Percentiles rank a stretch among this genome's conserved stretches.
phyloP scores from a whole-genome alignment of 306 rosid genomes.

The Fragaria nilgerrensis region DNA sequence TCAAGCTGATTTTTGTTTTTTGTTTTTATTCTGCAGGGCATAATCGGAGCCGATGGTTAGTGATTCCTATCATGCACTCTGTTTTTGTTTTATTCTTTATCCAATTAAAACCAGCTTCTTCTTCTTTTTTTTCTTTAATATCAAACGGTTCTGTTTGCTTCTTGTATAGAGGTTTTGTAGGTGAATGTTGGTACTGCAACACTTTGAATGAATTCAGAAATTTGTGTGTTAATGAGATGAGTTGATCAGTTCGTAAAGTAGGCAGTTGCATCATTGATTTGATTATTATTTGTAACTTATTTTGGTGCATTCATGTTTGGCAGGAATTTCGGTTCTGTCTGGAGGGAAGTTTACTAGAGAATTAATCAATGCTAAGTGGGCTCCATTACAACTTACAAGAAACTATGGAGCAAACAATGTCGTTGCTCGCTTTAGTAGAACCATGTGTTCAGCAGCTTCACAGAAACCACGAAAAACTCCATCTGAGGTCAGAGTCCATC shows the following conservation, averaged over 20 bases:
- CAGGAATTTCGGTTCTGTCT: conserved; percentile 35
- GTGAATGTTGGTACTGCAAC: neutral
- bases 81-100: neutral
- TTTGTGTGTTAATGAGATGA: neutral
- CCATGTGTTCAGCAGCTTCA: conserved; percentile 60
- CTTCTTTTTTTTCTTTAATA: neutral
- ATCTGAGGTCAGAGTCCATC: conserved; percentile 38
- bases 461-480: conserved; percentile 30
- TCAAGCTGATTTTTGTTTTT: conserved; percentile 14
- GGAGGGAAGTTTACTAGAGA: conserved; percentile 27
- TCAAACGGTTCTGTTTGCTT: neutral
- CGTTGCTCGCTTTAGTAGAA: conserved; percentile 31
- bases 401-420: conserved; percentile 30
- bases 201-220: neutral
- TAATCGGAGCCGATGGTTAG: conserved; percentile 50
- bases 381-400: conserved; percentile 30
- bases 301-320: conserved; percentile 11
- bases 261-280: neutral
- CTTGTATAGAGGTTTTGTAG: neutral
- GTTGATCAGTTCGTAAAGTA: neutral
- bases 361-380: conserved; percentile 12
- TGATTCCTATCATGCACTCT: conserved; percentile 8
- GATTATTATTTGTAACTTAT: conserved; percentile 1
- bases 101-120: neutral
- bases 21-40: conserved; percentile 40